Evolutionary conservation across 257 asterid species (phyloP), one percentile per base, ranked within the genome.

Genomic region (Capsicum baccatum): DNA sequence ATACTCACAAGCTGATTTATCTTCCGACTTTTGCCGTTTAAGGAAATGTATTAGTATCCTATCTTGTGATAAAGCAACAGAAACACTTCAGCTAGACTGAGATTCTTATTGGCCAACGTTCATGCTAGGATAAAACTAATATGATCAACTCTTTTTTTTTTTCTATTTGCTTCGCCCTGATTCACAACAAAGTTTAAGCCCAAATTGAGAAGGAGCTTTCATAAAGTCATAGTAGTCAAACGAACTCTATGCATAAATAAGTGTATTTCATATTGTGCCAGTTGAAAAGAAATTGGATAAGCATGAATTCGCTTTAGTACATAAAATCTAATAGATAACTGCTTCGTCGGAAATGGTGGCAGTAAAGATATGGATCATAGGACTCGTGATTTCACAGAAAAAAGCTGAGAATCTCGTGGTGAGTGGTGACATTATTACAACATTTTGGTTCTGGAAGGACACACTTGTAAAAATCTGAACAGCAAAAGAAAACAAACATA

Each of bases 151-250:
- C 60, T 39, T 78, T 26, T 39, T 78, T 78, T 78, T 78, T 52
- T 54, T 13, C 19, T 52, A 15, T 54, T 56, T 0, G 9, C 81
- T 76, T 52, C 3, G 13, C 21, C 62, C 81, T 14, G 48, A 54
- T 48, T 52, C 81, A 26, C 48, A 26, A 76, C 60, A 21, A 76
- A 26, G 15, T 52, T 54, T 14, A 76, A 54, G 81, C 44, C 81
- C 81, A 78, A 78, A 78, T 54, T 54, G 64, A 26, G 64, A 78
- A 78, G 64, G 15, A 54, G 64, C 64, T 78, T 54, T 15, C 26
- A 54, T 2, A 1, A 78, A 52, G 64, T 78, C 64, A 78, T 52
- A 54, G 50, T 35, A 26, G n/a, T 55, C 50, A 78, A 54, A 78
- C 21, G 54, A 52, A 50, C 81, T 76, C 50, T 14, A 54, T 54